Evolutionary conservation across 2,329 filamentous ascomycete species (phyloP).

Genomic region (Penicillium sp.): DNA sequence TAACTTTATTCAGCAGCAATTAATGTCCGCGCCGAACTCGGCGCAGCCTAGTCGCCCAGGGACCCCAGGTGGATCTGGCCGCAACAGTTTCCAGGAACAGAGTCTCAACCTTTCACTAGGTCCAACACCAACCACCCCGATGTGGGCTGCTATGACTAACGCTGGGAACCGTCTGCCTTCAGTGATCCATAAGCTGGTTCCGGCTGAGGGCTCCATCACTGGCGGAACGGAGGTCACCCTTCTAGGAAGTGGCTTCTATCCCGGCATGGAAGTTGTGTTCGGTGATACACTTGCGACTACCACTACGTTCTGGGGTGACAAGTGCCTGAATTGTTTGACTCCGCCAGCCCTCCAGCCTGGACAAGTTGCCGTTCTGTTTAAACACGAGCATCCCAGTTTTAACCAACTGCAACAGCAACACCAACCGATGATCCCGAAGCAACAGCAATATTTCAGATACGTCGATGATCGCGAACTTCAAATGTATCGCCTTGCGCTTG

Average conservation of each 20-base stretch:
- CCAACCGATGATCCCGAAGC: slow-evolving; percentile 52
- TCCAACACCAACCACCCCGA: slow-evolving; percentile 54
- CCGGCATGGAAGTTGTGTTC: slow-evolving; percentile 83
- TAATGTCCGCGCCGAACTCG: slow-evolving; percentile 75
- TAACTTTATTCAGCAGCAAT: slow-evolving; percentile 64
- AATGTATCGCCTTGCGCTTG: slow-evolving; percentile 51
- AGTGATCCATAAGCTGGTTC: slow-evolving; percentile 81
- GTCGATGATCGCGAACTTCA: slow-evolving; percentile 55
- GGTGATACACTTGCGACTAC: slow-evolving; percentile 72
- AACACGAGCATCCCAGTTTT: slow-evolving; percentile 57
- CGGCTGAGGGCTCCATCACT: slow-evolving; percentile 77
- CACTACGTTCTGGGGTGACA: slow-evolving; percentile 80
- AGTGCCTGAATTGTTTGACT: slow-evolving; percentile 77
- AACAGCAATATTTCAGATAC: slow-evolving; percentile 71
- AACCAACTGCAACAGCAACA: slow-evolving; percentile 51
- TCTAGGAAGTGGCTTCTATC: slow-evolving; percentile 78
- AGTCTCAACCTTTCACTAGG: slow-evolving; percentile 35
- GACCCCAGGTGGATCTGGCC: slow-evolving; percentile 63
- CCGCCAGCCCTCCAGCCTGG: slow-evolving; percentile 73
- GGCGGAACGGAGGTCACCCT: slow-evolving; percentile 89
- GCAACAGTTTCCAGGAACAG: slow-evolving; percentile 48
- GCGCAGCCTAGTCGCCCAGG: slow-evolving; percentile 77
- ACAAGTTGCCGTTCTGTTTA: slow-evolving; percentile 73
- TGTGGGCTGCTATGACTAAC: slow-evolving; percentile 59
- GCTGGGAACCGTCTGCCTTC: slow-evolving; percentile 60